Evolutionary conservation across 139 green algal species (phyloP).

Genomic region (Volvox reticuliferus): DNA sequence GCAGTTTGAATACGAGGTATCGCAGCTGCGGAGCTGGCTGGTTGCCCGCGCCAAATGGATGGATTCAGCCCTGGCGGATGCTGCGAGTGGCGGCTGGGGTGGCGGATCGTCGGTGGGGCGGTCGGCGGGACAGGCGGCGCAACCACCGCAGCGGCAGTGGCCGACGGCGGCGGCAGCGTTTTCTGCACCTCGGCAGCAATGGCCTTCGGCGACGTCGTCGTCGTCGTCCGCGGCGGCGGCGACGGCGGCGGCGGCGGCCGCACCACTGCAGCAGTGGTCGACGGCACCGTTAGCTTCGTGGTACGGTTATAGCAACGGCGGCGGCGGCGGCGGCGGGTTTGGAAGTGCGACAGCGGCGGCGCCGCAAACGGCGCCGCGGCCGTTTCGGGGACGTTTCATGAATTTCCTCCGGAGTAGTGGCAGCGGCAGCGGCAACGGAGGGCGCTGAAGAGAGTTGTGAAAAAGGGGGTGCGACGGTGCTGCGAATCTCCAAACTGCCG

Average conservation of each 20-base stretch:
- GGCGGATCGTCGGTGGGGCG: no score
- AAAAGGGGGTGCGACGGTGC: no score
- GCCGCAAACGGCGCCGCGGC: neutral
- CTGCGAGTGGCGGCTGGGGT: neutral
- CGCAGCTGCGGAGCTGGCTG: slow-evolving; percentile 51
- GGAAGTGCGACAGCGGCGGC: neutral
- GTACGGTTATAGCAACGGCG: neutral
- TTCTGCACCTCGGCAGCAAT: neutral
- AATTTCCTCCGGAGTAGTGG: neutral
- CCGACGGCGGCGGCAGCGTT: neutral
- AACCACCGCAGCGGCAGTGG: neutral
- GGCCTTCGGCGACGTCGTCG: neutral
- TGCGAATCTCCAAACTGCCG: no score
- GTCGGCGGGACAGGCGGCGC: neutral
- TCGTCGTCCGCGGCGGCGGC: neutral
- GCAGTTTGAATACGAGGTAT: slow-evolving; percentile 45
- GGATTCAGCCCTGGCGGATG: slow-evolving; percentile 54
- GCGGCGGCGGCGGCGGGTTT: no score
- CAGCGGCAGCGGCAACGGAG: neutral
- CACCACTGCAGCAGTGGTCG: no score
- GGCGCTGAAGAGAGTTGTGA: no score
- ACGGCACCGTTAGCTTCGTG: neutral
- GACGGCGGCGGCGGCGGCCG: no score
- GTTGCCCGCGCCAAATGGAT: slow-evolving; percentile 56
- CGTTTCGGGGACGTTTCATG: neutral